Evolutionary conservation across 495 filamentous ascomycete species (phyloP).

Genomic region (Penicillium coprophilum): DNA sequence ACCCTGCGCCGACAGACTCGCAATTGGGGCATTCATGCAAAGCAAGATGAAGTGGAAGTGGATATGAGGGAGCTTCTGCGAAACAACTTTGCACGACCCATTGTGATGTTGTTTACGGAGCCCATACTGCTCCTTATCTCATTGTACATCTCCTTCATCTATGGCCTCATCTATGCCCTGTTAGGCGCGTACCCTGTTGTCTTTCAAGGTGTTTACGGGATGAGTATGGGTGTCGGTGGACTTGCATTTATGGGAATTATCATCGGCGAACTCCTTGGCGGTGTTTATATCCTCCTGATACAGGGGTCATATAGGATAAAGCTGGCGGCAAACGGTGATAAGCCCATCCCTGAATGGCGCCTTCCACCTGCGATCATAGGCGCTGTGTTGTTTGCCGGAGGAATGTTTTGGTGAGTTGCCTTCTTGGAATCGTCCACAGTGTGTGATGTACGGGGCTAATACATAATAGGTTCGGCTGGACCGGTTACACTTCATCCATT

Average conservation of each 20-base stretch:
- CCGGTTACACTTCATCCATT: slow-evolving; percentile 28
- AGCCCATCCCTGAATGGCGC: slow-evolving; percentile 37
- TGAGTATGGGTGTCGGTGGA: slow-evolving; percentile 29
- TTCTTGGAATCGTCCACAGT: background rate
- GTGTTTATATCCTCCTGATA: slow-evolving; percentile 23
- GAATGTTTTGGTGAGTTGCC: slow-evolving; percentile 49
- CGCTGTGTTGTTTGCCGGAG: slow-evolving; percentile 45
- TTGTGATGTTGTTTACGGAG: slow-evolving; percentile 44
- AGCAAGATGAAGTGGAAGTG: slow-evolving; percentile 46
- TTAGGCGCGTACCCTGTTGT: slow-evolving; percentile 35
- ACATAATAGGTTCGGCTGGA: slow-evolving; percentile 38
- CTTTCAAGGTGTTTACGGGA: slow-evolving; percentile 32
- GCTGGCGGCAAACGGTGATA: slow-evolving; percentile 27
- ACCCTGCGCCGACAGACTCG: slow-evolving; percentile 39
- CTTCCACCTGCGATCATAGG: slow-evolving; percentile 48
- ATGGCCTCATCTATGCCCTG: slow-evolving; percentile 36
- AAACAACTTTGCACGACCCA: slow-evolving; percentile 43
- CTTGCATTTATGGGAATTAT: slow-evolving; percentile 36
- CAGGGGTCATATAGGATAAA: slow-evolving; percentile 27
- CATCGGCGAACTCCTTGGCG: slow-evolving; percentile 27
- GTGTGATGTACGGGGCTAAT: background rate
- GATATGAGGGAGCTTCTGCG: slow-evolving; percentile 35
- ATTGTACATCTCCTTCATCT: slow-evolving; percentile 45
- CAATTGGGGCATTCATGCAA: slow-evolving; percentile 50
- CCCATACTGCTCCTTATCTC: slow-evolving; percentile 45